Conservation (phyloP, 1,284 basidiomycete species). For the Hypsizygus ulmarius region DNA sequence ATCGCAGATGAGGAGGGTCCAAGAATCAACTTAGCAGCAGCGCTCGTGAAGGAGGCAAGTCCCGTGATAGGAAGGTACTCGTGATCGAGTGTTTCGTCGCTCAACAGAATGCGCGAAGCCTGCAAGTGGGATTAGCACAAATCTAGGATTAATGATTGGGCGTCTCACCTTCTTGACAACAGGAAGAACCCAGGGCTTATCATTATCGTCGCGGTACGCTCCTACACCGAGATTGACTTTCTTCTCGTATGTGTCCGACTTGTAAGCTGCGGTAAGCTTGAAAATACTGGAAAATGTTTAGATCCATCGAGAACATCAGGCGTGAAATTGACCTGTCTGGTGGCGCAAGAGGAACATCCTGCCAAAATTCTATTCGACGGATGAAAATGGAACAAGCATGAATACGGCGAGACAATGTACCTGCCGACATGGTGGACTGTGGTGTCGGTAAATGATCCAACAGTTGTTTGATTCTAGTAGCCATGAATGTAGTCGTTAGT, state of each 20-base stretch:
- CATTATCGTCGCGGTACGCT: conserved; percentile 84
- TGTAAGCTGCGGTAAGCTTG: conserved; percentile 87
- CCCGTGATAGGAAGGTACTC: conserved; percentile 95
- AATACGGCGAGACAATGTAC: conserved; percentile 34
- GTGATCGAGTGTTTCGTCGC: conserved; percentile 79
- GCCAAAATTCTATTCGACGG: conserved; percentile 61
- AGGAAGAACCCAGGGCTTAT: conserved; percentile 90
- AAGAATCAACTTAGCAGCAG: conserved; percentile 82
- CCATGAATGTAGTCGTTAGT: conserved; percentile 34
- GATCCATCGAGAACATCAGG: not conserved
- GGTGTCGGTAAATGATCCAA: conserved; percentile 37
- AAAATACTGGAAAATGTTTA: conserved; percentile 66
- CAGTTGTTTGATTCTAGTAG: conserved; percentile 53
- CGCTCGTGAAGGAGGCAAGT: conserved; percentile 75
- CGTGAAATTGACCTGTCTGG: conserved; percentile 60
- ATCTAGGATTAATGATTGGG: conserved; percentile 1
- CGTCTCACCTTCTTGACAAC: conserved; percentile 78
- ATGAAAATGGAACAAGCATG: not conserved
- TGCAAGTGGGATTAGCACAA: conserved; percentile 29
- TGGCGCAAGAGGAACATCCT: conserved; percentile 73
- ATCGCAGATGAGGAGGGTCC: conserved; percentile 74
- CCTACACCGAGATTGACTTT: conserved; percentile 94
- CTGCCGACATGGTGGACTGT: conserved; percentile 41
- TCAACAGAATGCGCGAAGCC: conserved; percentile 74
- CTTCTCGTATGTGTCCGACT: conserved; percentile 73